These are phyloP conservation scores for Colletotrichum limetticola DNA, from an alignment of 2,329 filamentous ascomycete species.

Conservation along the genomic window DNA sequence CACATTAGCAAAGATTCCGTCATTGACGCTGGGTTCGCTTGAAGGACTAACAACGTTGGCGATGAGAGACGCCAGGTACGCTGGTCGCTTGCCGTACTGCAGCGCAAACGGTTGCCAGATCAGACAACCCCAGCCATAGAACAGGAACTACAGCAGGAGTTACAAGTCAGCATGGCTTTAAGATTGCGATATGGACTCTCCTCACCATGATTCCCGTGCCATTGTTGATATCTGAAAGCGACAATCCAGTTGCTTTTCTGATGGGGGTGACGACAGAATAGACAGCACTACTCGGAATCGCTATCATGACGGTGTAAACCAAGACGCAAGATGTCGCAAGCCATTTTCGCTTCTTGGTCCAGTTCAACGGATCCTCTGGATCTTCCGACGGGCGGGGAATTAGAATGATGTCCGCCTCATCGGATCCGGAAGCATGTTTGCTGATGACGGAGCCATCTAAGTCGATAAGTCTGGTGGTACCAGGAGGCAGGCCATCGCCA, in stretches of 20 bases:
- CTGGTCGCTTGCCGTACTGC: conserved; percentile 54
- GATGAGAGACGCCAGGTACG: conserved; percentile 50
- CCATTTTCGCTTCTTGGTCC: conserved; percentile 38
- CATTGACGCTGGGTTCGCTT: fast-evolving
- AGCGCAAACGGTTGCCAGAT: conserved; percentile 60
- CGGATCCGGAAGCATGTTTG: conserved; percentile 9
- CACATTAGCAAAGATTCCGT: background rate
- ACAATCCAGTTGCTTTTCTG: conserved; percentile 44
- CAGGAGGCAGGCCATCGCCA: background rate
- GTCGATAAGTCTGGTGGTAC: conserved; percentile 25
- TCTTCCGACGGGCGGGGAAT: conserved; percentile 39
- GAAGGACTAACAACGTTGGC: conserved; percentile 42
- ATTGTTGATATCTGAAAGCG: conserved; percentile 48
- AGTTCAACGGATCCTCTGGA: conserved; percentile 42
- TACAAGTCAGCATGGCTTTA: background rate
- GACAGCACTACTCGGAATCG: conserved; percentile 51
- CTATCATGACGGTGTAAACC: conserved; percentile 40
- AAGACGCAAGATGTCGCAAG: conserved; percentile 37
- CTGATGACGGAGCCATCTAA: conserved; percentile 13
- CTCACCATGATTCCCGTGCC: conserved; percentile 50
- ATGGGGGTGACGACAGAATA: conserved; percentile 52
- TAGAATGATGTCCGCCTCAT: conserved; percentile 38
- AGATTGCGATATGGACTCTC: background rate
- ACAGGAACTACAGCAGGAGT: conserved; percentile 43
- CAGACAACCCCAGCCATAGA: conserved; percentile 56